Percentiles rank a stretch among this genome's conserved stretches.
phyloP scores from a whole-genome alignment of 371 early-diverging fungal genomes.

The Mortierella sp. region DNA sequence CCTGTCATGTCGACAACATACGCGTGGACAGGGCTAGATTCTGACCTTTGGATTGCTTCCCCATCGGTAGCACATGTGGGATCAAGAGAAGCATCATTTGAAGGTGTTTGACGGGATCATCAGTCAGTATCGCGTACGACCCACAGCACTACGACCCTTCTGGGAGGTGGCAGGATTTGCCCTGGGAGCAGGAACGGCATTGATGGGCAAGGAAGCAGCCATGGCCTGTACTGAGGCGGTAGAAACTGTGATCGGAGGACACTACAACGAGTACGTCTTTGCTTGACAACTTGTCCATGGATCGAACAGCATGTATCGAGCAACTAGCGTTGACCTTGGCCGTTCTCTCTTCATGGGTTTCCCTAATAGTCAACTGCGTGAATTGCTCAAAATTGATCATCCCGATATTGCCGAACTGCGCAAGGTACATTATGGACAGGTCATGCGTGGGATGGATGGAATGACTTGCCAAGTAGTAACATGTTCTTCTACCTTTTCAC shows the following conservation, averaged over 20 bases:
- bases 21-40: too few species aligned
- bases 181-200: constrained; percentile 88
- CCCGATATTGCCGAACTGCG: constrained; percentile 69
- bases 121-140: constrained; percentile 82
- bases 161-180: constrained; percentile 91
- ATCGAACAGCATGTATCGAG: too few species aligned
- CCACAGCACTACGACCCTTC: constrained; percentile 85
- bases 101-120: constrained; percentile 81
- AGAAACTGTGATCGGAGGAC: constrained; percentile 96
- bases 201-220: constrained; percentile 93
- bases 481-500: not conserved
- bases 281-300: too few species aligned
- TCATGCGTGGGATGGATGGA: too few species aligned
- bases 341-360: not conserved
- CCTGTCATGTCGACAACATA: too few species aligned
- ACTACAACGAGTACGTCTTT: constrained; percentile 94
- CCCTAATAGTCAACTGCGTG: constrained; percentile 74
- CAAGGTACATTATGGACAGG: too few species aligned
- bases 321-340: too few species aligned
- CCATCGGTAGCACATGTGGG: constrained; percentile 85
- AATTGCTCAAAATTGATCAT: constrained; percentile 73
- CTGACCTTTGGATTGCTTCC: not conserved
- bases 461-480: too few species aligned
- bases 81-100: constrained; percentile 91
- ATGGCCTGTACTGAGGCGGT: constrained; percentile 99